Conservation (phyloP, 2,329 filamentous ascomycete genomes). For the Diaporthe vexans region DNA sequence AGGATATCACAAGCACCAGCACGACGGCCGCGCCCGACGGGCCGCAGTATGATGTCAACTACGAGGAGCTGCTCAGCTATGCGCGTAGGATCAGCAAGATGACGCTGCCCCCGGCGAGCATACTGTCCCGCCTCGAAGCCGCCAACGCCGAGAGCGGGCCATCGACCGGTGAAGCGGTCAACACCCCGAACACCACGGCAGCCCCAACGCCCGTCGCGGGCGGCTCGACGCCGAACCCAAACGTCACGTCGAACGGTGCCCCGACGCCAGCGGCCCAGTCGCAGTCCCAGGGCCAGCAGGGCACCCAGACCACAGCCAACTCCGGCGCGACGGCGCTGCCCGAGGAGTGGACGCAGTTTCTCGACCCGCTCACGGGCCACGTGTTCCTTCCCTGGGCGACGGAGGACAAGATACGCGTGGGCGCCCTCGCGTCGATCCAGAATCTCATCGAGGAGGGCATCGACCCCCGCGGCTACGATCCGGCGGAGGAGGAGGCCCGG, state of each 20-base stretch:
- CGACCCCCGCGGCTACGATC: conserved; percentile 73
- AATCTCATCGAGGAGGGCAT: conserved; percentile 72
- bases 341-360: conserved; percentile 60
- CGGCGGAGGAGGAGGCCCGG: conserved; percentile 66
- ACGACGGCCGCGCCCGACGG: conserved; percentile 68
- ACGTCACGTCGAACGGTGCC: conserved; percentile 42
- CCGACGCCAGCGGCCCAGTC: conserved; percentile 35
- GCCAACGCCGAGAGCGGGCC: conserved; percentile 51
- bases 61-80: conserved; percentile 81
- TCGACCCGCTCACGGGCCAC: conserved; percentile 69
- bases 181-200: conserved; percentile 43
- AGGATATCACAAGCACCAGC: conserved; percentile 76
- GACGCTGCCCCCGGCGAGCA: conserved; percentile 73
- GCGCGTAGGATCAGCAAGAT: conserved; percentile 85
- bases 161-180: conserved; percentile 43
- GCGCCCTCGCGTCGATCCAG: conserved; percentile 76
- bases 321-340: conserved; percentile 59
- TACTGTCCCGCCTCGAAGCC: conserved; percentile 44
- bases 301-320: conserved; percentile 40
- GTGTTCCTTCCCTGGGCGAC: conserved; percentile 84
- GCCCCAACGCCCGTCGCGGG: conserved; percentile 46
- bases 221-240: conserved; percentile 40
- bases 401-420: conserved; percentile 77
- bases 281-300: conserved; percentile 37
- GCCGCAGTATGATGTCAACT: conserved; percentile 71